Evolutionary conservation across 306 rosid species (phyloP), one percentile per base, ranked within the genome.

Genomic region (Purshia tridentata): DNA sequence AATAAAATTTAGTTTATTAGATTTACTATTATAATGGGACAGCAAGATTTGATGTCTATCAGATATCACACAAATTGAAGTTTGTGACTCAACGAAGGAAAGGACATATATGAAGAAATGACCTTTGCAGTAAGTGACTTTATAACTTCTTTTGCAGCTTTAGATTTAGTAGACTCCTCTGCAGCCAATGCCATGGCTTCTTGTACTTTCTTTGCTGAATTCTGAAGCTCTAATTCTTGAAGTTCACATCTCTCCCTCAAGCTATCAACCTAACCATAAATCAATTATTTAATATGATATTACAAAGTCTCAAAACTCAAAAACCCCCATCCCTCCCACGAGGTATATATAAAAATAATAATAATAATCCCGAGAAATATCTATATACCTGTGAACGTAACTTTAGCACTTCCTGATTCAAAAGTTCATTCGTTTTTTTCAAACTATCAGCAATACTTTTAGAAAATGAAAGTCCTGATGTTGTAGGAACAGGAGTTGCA

Each of bases 51-150:
- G 29, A 6, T 2, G 44, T 61, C 39, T 72, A 16, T 35, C 22
- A 22, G 37, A 67, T 45, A 76, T 52, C 82, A 51, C 48, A 73
- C 14, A 39, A 20, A 23, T 19, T 41, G 35, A 80, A 72, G 80
- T 20, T 37, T 10, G 9, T 58, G 42, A 59, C 52, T 10, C 15
- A 69, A 22, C 52, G 68, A 64, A 46, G 41, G 62, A 57, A 60
- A 79, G 52, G 67, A 70, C 74, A 14, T 4, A 71, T 50, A 40
- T 61, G 64, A 78, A 81, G 70, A 77, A 72, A 47, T 65, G 35
- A 95, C 99, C 99, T 95, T 96, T 59, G 96, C 87, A 1, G 99
- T 83, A 45, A 95, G 96, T 51, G 94, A 84, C 85, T 88, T 95
- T 71, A 95, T 95, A 74, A 90, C 99, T 84, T 95, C 98, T 86